A percentile compares a stretch with the other conserved stretches of the same genome.
Evolutionary conservation across 1,139 yeast species (phyloP).

Genomic region (Lodderomyces jiufengensis): DNA sequence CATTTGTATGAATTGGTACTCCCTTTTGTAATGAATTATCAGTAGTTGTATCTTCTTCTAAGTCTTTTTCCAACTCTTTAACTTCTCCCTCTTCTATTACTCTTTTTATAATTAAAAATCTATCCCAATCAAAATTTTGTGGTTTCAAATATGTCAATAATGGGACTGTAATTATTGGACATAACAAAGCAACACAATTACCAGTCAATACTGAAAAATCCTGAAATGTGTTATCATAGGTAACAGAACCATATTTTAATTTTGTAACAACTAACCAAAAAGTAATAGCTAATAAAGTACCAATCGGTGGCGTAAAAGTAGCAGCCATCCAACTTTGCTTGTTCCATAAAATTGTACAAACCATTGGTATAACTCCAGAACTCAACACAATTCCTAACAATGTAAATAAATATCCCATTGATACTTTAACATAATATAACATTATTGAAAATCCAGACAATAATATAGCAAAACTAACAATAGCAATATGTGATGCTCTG

Average conservation of each 20-base stretch:
- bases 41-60: no score
- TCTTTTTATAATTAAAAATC: constrained; percentile 49
- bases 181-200: constrained; percentile 72
- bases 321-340: constrained; percentile 64
- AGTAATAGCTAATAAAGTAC: constrained; percentile 58
- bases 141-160: constrained; percentile 59
- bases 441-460: constrained; percentile 85
- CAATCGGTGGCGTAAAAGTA: constrained; percentile 55
- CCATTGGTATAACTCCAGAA: constrained; percentile 78
- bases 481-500: constrained; percentile 61
- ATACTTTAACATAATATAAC: constrained; percentile 71
- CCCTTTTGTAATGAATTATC: not conserved
- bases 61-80: constrained; percentile 23
- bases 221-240: constrained; percentile 63
- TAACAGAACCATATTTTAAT: constrained; percentile 47
- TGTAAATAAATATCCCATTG: constrained; percentile 83
- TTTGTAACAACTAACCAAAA: constrained; percentile 65
- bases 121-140: constrained; percentile 74
- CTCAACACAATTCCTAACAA: constrained; percentile 86
- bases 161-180: constrained; percentile 68
- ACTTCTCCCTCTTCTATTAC: constrained; percentile 69
- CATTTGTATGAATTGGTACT: constrained; percentile 32
- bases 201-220: constrained; percentile 86
- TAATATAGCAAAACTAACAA: constrained; percentile 58
- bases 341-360: constrained; percentile 64